Percentiles rank a stretch among this genome's conserved stretches.
Conservation (phyloP, 106 monocot species). For the Dendrobium huoshanense region DNA sequence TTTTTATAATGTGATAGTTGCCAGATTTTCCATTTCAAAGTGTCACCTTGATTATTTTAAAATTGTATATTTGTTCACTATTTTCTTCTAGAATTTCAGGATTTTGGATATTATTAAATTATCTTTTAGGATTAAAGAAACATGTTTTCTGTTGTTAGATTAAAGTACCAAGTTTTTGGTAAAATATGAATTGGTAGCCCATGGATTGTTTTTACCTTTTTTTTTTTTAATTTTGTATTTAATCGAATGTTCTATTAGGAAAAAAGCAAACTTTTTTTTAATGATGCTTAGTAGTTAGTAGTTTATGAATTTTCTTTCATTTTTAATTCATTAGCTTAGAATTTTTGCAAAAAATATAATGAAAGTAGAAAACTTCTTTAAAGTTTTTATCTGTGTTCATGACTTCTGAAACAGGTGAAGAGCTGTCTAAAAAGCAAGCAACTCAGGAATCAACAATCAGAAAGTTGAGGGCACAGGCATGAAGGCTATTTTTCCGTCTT, state of each 20-base stretch:
- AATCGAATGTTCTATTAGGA: background rate
- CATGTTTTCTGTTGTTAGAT: background rate
- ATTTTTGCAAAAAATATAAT: background rate
- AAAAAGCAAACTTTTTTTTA: background rate
- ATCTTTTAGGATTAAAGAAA: background rate
- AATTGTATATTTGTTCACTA: background rate
- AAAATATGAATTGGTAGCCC: background rate
- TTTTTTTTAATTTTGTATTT: background rate
- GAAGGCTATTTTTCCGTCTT: constrained; percentile 8
- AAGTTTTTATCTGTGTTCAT: constrained; percentile 1
- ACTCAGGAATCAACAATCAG: constrained; percentile 89
- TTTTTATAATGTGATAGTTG: background rate
- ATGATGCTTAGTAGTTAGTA: background rate
- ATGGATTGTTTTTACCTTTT: background rate
- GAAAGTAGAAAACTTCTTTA: background rate
- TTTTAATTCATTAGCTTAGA: background rate
- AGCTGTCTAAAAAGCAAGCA: constrained; percentile 98
- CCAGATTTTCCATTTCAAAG: background rate
- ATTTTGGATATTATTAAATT: background rate
- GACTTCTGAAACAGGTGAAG: constrained; percentile 60
- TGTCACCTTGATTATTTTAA: background rate
- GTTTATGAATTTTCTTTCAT: background rate
- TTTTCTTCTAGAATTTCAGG: background rate
- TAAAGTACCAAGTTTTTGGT: background rate
- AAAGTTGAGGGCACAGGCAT: constrained; percentile 96